Evolutionary conservation across 2,329 filamentous ascomycete species (phyloP), one percentile per base, ranked within the genome.

Genomic region (Diaporthe helianthi): DNA sequence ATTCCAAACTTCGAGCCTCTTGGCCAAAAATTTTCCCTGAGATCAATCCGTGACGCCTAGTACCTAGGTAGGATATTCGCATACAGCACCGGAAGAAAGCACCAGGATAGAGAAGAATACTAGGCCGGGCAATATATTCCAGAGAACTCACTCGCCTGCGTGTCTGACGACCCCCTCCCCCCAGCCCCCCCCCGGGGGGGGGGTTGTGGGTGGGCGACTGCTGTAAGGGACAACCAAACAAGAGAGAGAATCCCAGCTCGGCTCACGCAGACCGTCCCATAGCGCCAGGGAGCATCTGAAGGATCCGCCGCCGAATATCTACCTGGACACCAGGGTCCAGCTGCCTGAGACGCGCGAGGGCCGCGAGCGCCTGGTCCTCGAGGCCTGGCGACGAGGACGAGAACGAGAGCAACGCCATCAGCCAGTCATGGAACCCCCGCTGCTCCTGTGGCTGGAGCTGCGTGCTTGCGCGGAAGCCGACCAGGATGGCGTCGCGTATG

Each of bases 121-220:
- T 6, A 5, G 19, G 2, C 2, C 17, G 15, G 10, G 3, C 15
- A 26, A 41, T 4, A 13, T 1, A 2, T 5, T 12, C 17, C 17
- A 44, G 22, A 22, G 19, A 3, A 12, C n/a, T n/a, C n/a, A 60
- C n/a, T n/a, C 13, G 6, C 15, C 1, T 19, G 17, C 24, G 9
- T 46, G 7, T 7, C 31, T 1, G 5, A 8, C n/a, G 17, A 19
- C 1, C 0, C n/a, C 10, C 9, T 2, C 31, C 9, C n/a, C 4
- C 8, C n/a, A n/a, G n/a, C n/a, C n/a, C n/a, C n/a, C n/a, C n/a
- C n/a, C n/a, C n/a, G n/a, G n/a, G n/a, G n/a, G n/a, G n/a, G n/a
- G n/a, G n/a, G n/a, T n/a, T n/a, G n/a, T n/a, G n/a, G n/a, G n/a
- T n/a, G n/a, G n/a, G n/a, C 31, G 8, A 9, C 22, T 9, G 15